Base-by-base conservation (phyloP, 2,329 filamentous ascomycete species). In the Blumeria hordei region DNA sequence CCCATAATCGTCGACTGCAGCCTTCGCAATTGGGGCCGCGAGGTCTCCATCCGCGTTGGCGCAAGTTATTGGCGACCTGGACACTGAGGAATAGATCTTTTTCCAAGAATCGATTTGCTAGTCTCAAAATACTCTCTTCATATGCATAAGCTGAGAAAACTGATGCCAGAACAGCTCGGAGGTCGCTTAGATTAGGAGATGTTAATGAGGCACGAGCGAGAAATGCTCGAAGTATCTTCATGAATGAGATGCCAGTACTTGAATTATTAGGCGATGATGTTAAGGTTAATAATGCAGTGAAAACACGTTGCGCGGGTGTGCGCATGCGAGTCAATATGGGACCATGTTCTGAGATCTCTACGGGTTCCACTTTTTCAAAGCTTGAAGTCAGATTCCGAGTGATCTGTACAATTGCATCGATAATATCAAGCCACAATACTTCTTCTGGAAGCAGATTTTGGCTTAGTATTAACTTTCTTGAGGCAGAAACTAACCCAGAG, bases 81-180 rank as follows among this genome's bases (percentile, higher is more conserved):
- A 98, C 86, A 59, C 85, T 83, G 43, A 83, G 77, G 63, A 96
- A 98, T 6, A 94, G 74, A 62, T 92, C 92, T 60, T 87, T 82
- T 59, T 94, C 88, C 0, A 98, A 73, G 55, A 98, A 79, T 3
- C 83, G 76, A 65, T 90, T 94, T 0, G 92, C 87, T 3, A 98
- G 76, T 1, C 77, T 74, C 18, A 98, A 74, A 14, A 98, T 85
- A 0, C 85, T 88, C 66, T 90, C 85, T 67, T 98, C 92, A 65
- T 96, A 95, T 0, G 88, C 83, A 65, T 98, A 98, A 0, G 92
- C 90, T 0, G 90, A 81, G 69, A 98, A 96, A 55, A 98, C 90
- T 11, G 88, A 92, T 0, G 79, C 73, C 1, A 98, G 75, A 0
- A 96, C 88, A 6, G 78, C 77, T 47, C 92, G 83, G 3, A 98